These are phyloP conservation scores for Cladosporium sp. DNA, from an alignment of 2,329 filamentous ascomycete genomes.

Conservation along the genomic window DNA sequence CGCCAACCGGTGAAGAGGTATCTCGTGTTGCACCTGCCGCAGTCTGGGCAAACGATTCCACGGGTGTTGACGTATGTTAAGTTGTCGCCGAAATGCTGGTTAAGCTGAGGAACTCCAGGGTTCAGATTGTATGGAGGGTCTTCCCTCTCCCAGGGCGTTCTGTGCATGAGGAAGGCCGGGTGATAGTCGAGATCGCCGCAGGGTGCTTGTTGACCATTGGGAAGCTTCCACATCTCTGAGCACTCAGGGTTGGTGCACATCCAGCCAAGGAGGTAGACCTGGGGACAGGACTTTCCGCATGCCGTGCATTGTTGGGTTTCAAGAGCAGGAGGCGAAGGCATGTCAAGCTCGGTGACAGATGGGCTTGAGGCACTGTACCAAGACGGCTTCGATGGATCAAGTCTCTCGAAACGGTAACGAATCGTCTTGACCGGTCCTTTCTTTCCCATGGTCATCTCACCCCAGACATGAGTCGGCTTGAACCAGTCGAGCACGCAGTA, in stretches of 20 bases:
- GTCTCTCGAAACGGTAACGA: conserved; percentile 63
- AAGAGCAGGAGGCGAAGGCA: neutral
- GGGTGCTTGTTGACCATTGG: conserved; percentile 27
- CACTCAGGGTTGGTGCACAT: conserved; percentile 56
- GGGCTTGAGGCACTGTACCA: conserved; percentile 25
- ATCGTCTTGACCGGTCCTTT: conserved; percentile 30
- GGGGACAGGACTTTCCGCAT: conserved; percentile 32
- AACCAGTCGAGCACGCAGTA: conserved; percentile 69
- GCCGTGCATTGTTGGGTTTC: conserved; percentile 32
- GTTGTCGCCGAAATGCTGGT: conserved; percentile 41
- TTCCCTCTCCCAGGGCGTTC: conserved; percentile 42
- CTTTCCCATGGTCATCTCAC: conserved; percentile 45
- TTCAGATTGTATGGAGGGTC: conserved; percentile 37
- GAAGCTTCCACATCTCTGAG: conserved; percentile 50
- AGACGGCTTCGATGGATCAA: conserved; percentile 54
- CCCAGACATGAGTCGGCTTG: conserved; percentile 65
- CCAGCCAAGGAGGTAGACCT: conserved; percentile 49
- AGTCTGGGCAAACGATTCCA: conserved; percentile 64
- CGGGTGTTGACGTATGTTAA: conserved; percentile 52
- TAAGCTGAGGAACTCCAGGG: conserved; percentile 36
- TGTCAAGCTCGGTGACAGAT: neutral
- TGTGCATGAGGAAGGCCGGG: conserved; percentile 53
- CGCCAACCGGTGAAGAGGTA: conserved; percentile 59
- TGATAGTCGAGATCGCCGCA: conserved; percentile 47
- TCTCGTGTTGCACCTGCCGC: conserved; percentile 58